These are phyloP conservation scores for Dovyalis caffra DNA, from an alignment of 345 rosid species.

Conservation along the genomic window DNA sequence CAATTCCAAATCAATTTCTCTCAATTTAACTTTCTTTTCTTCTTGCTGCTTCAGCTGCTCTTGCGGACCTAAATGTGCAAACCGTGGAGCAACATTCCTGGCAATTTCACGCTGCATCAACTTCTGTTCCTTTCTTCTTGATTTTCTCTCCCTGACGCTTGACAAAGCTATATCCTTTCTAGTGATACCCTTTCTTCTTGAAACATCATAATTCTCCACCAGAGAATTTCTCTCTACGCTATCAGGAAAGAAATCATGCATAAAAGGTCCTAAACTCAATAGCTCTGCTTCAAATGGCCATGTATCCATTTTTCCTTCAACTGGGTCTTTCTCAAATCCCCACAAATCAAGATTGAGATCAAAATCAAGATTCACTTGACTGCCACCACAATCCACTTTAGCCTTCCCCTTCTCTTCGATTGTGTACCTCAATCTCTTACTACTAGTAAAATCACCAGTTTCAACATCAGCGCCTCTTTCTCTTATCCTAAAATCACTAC, in stretches of 20 bases:
- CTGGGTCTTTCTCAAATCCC: neutral
- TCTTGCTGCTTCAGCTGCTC: neutral
- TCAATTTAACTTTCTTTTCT: no score
- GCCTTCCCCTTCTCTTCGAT: slow-evolving; percentile 18
- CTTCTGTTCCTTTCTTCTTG: slow-evolving; percentile 1
- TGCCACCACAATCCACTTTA: slow-evolving; percentile 1
- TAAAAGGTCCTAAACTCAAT: neutral
- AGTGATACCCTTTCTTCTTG: neutral
- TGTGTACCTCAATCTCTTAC: slow-evolving; percentile 19
- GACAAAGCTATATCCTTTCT: neutral
- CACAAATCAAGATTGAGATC: neutral
- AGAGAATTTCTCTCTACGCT: neutral
- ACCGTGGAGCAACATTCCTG: neutral
- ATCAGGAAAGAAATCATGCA: neutral
- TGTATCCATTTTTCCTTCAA: neutral
- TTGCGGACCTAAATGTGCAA: slow-evolving; percentile 10
- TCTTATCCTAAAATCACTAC: slow-evolving; percentile 3
- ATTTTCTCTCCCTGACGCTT: neutral
- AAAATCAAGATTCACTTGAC: neutral
- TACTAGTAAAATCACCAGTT: neutral
- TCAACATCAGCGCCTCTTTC: slow-evolving; percentile 20
- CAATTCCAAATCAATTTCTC: neutral
- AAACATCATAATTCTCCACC: neutral
- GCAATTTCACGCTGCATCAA: slow-evolving; percentile 12
- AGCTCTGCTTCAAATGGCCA: neutral